A percentile compares a stretch with the other conserved stretches of the same genome.
Evolutionary conservation across 164 flowering plant species (phyloP).

Genomic region (grape (Vitis vinifera)): ASM3070453v1 NC_081809.1:8965001-8965500

Average conservation of each 20-base stretch:
- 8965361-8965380: neutral
- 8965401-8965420: constrained; percentile 6
- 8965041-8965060: constrained; percentile 33
- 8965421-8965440: constrained; percentile 17
- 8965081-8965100: constrained; percentile 8
- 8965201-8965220: constrained; percentile 11
- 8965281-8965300: constrained; percentile 2
- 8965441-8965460: constrained; percentile 10
- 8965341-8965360: neutral
- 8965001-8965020: neutral
- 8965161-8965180: constrained; percentile 38
- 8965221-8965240: constrained; percentile 14
- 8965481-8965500: constrained; percentile 11
- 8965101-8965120: constrained; percentile 22
- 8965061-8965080: constrained; percentile 22
- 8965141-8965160: constrained; percentile 33
- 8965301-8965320: constrained; percentile 2
- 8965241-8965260: constrained; percentile 6
- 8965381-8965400: neutral
- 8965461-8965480: neutral
- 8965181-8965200: constrained; percentile 8
- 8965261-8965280: constrained; percentile 6
- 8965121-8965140: constrained; percentile 48
- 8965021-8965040: neutral
- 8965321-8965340: constrained; percentile 3